phyloP scores from a whole-genome alignment of 148 eudicot genomes.

The Polygonum maritimum region DNA sequence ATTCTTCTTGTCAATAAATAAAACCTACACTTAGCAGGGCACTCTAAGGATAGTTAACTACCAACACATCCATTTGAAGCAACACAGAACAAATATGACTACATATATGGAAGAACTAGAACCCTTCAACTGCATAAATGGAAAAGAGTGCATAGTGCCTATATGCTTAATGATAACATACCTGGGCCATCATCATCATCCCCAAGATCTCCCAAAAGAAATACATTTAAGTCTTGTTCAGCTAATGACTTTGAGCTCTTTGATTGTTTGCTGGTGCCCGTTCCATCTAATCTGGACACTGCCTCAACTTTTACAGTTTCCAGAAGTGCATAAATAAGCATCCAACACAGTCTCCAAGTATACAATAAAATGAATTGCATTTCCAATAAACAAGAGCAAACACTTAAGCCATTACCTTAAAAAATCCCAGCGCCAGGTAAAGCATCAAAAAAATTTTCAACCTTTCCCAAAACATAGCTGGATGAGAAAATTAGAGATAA shows the following conservation, averaged over 20 bases:
- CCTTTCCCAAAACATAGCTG: conserved; percentile 99
- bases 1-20: neutral
- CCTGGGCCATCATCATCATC: conserved; percentile 91
- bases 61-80: neutral
- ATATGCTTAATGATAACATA: conserved; percentile 18
- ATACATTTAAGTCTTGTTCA: conserved; percentile 95
- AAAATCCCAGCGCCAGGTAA: conserved; percentile 87
- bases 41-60: neutral
- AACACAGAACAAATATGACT: neutral
- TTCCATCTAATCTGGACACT: conserved; percentile 37
- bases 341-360: neutral
- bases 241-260: conserved; percentile 42
- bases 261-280: conserved; percentile 29
- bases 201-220: conserved; percentile 82
- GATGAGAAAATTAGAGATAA: conserved; percentile 16
- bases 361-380: neutral
- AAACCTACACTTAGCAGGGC: neutral
- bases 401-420: conserved; percentile 37
- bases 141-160: neutral
- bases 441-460: conserved; percentile 94
- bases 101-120: neutral
- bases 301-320: conserved; percentile 31
- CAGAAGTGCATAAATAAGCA: neutral
- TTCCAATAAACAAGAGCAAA: neutral
- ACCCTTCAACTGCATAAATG: neutral